Base-by-base conservation (phyloP, 2,329 filamentous ascomycete species). In the Corynespora cassiicola region DNA sequence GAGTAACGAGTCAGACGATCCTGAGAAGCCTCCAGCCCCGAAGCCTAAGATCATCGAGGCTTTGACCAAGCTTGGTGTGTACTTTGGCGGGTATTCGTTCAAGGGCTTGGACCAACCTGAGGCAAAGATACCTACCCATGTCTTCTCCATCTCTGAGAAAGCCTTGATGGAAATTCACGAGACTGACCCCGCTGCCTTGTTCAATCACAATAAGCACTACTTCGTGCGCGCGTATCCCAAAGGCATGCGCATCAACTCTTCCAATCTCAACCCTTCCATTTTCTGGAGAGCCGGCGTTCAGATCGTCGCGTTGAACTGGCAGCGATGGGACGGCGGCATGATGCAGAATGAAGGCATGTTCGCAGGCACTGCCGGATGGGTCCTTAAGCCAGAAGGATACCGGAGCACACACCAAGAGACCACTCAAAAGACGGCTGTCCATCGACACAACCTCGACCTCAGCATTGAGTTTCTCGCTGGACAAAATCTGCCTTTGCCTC, bases 301-400 rank as follows among this genome's bases (percentile, higher is more conserved):
- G 68, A 86, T 96, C 54, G 90, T 95, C 2, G 91, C 91, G 0
- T 75, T 97, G 45, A 96, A 96, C 70, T 97, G 91, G 89, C 91
- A 97, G 68, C 86, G 85, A 45, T 85, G 87, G 67, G 90, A 96
- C 58, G 86, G 89, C 54, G 90, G 89, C 20, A 95, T 95, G 85
- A 96, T 96, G 92, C 79, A 96, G 10, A 96, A 96, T 61, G 85
- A 94, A 61, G 91, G 83, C 54, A 94, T 95, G 89, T 96, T 96
- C 68, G 80, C 83, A 2, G 87, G 84, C 7, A 86, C 88, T 33
- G 74, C 81, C 26, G 91, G 92, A 25, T 96, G 89, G 88, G 82
- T 91, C 2, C 76, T 94, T 45, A 96, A 96, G 69, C 90, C 91
- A 0, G 65, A 77, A 20, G 86, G 86, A 11, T 94, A 90, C 65